A percentile compares a stretch with the other conserved stretches of the same genome.
Conservation (phyloP, 495 filamentous ascomycete species). For the Penicillium paradoxum region DNA sequence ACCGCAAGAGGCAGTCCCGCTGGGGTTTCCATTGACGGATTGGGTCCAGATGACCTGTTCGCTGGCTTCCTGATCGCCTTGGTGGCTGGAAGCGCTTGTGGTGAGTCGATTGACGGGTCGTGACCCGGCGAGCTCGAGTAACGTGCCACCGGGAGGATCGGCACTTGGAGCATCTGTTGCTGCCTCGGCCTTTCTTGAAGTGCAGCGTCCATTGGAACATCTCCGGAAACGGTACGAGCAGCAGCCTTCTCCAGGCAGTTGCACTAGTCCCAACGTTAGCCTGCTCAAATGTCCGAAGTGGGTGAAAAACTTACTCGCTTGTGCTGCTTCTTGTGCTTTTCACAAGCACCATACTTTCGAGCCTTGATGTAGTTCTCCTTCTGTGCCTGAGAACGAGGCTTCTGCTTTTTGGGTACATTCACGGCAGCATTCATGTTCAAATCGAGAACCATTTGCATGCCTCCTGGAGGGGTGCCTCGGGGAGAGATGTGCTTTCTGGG, state of each 20-base stretch:
- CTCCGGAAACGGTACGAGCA: slow-evolving; percentile 18
- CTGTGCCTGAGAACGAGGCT: slow-evolving; percentile 41
- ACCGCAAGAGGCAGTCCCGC: not conserved
- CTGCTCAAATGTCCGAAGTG: slow-evolving; percentile 1
- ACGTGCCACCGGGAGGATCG: slow-evolving; percentile 10
- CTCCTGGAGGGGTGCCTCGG: slow-evolving; percentile 12
- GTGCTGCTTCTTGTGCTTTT: slow-evolving; percentile 47
- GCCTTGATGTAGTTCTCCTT: slow-evolving; percentile 48
- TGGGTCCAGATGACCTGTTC: slow-evolving; percentile 5
- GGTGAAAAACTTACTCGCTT: slow-evolving; percentile 35
- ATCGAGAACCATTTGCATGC: slow-evolving; percentile 42
- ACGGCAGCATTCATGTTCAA: slow-evolving; percentile 45
- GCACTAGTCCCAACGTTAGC: slow-evolving; percentile 32
- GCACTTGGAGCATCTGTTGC: not conserved
- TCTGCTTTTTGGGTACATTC: slow-evolving; percentile 44
- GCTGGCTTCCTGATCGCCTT: slow-evolving; percentile 7
- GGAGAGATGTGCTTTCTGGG: slow-evolving; percentile 14
- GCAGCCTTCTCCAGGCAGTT: slow-evolving; percentile 43
- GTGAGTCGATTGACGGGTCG: slow-evolving; percentile 2
- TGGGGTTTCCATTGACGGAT: slow-evolving; percentile 2
- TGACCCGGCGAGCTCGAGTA: slow-evolving; percentile 12
- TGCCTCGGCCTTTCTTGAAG: slow-evolving; percentile 10
- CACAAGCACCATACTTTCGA: slow-evolving; percentile 42
- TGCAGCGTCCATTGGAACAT: slow-evolving; percentile 13
- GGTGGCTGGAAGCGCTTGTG: slow-evolving; percentile 1